Evolutionary conservation across 2,329 filamentous ascomycete species (phyloP).

Genomic region (Colletotrichum tabaci): DNA sequence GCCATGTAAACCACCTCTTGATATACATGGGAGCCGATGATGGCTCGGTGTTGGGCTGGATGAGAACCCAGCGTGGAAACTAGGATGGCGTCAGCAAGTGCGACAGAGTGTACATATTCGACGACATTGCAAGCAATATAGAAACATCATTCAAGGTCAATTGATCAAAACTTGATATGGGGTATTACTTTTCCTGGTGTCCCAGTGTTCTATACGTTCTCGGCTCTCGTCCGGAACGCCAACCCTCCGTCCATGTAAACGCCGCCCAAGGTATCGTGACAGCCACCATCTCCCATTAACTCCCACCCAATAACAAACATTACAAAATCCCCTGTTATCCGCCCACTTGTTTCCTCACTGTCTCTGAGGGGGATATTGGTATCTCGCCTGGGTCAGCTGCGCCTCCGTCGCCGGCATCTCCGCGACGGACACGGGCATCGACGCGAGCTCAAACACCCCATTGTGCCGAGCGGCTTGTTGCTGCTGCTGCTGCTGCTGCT

Average conservation of each 20-base stretch:
- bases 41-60: too few relatives aligned
- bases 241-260: neutral
- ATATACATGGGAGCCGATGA: too few relatives aligned
- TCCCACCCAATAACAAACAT: too few relatives aligned
- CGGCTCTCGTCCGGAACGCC: neutral
- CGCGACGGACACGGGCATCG: slow-evolving; percentile 30
- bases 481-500: neutral
- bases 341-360: neutral
- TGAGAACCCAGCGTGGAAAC: too few relatives aligned
- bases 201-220: neutral
- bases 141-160: too few relatives aligned
- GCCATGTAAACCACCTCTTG: too few relatives aligned
- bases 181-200: neutral
- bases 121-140: too few relatives aligned
- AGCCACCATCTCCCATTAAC: neutral
- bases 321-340: neutral
- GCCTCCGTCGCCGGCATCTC: slow-evolving; percentile 43
- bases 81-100: too few relatives aligned
- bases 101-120: too few relatives aligned
- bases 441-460: slow-evolving; percentile 42
- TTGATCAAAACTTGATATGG: too few relatives aligned
- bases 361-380: slow-evolving; percentile 21
- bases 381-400: neutral
- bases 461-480: slow-evolving; percentile 11
- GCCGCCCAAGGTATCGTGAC: slow-evolving; percentile 10